A percentile compares a stretch with the other conserved stretches of the same genome.
Conservation (phyloP, 768 basidiomycete species). For the Russula lepida region DNA sequence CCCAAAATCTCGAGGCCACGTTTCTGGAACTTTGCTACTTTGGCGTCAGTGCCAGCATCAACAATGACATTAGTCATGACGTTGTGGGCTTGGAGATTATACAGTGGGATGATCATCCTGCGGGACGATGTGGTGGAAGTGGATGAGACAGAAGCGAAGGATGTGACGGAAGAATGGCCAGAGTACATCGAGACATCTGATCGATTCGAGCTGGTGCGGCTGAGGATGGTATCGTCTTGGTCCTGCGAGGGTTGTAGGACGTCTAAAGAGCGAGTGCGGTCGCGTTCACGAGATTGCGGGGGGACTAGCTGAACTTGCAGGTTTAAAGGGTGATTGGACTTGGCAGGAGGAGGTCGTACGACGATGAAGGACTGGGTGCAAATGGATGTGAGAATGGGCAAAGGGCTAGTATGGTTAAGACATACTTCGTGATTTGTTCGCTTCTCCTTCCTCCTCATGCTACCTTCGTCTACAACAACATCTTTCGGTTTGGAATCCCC, state of each 20-base stretch:
- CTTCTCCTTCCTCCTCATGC: slow-evolving; percentile 39
- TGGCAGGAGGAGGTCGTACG: slow-evolving; percentile 82
- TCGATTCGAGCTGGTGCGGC: slow-evolving; percentile 39
- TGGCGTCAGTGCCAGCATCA: slow-evolving; percentile 64
- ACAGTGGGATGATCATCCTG: slow-evolving; percentile 77
- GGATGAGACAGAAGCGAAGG: slow-evolving; percentile 28
- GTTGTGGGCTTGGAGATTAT: slow-evolving; percentile 83
- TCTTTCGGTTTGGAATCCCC: slow-evolving; percentile 2
- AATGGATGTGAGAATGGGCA: background rate
- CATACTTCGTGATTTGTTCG: slow-evolving; percentile 42
- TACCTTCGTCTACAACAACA: slow-evolving; percentile 25
- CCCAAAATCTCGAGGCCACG: slow-evolving; percentile 72
- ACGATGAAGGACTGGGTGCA: slow-evolving; percentile 72
- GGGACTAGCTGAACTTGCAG: slow-evolving; percentile 89
- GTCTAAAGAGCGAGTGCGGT: slow-evolving; percentile 38
- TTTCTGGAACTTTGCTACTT: slow-evolving; percentile 66
- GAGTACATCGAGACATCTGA: slow-evolving; percentile 45
- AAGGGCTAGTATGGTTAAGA: slow-evolving; percentile 11
- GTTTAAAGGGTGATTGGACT: slow-evolving; percentile 80
- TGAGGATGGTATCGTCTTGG: slow-evolving; percentile 24
- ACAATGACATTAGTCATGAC: slow-evolving; percentile 80
- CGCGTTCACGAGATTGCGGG: slow-evolving; percentile 41
- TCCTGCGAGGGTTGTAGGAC: slow-evolving; percentile 27
- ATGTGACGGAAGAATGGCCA: slow-evolving; percentile 42
- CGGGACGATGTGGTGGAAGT: slow-evolving; percentile 41